Percentiles rank a stretch among this genome's conserved stretches.
These are phyloP conservation scores for Pseudocercospora eumusae DNA, from an alignment of 2,329 filamentous ascomycete species.

Conservation along the genomic window DNA sequence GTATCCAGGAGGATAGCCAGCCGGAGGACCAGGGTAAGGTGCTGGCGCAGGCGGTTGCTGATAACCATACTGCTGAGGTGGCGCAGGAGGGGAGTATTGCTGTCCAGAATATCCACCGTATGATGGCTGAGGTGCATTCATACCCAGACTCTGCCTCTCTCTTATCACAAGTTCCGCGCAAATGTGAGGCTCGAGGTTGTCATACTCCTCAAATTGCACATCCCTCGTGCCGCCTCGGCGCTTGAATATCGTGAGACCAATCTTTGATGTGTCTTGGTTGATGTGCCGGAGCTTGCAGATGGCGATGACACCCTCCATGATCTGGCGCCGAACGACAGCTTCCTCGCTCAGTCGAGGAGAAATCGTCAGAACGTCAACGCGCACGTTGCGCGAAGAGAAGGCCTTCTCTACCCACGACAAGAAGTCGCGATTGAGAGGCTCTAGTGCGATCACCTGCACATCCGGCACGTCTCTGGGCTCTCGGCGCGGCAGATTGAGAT, in stretches of 20 bases:
- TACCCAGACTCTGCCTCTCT: slow-evolving; percentile 58
- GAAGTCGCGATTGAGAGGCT: slow-evolving; percentile 77
- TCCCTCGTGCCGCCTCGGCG: slow-evolving; percentile 71
- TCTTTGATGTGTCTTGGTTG: slow-evolving; percentile 69
- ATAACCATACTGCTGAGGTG: slow-evolving; percentile 34
- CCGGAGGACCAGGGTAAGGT: slow-evolving; percentile 36
- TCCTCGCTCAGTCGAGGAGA: slow-evolving; percentile 74
- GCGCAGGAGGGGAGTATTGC: slow-evolving; percentile 21
- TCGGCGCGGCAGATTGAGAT: slow-evolving; percentile 71
- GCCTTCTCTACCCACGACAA: slow-evolving; percentile 77
- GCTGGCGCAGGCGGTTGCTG: slow-evolving; percentile 40
- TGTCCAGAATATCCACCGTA: slow-evolving; percentile 37
- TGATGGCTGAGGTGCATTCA: slow-evolving; percentile 24
- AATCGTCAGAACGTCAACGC: slow-evolving; percentile 76
- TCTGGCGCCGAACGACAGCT: slow-evolving; percentile 79
- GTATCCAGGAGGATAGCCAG: slow-evolving; percentile 23
- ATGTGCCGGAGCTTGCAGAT: slow-evolving; percentile 73
- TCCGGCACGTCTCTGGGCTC: slow-evolving; percentile 78
- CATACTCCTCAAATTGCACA: slow-evolving; percentile 84
- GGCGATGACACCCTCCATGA: slow-evolving; percentile 83
- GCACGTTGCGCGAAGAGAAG: slow-evolving; percentile 71
- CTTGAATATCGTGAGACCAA: slow-evolving; percentile 83
- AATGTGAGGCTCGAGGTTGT: slow-evolving; percentile 73
- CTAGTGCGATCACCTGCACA: slow-evolving; percentile 80
- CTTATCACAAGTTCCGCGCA: slow-evolving; percentile 79